A percentile compares a stretch with the other conserved stretches of the same genome.
Evolutionary conservation across 306 rosid genomes (phyloP).

Genomic region (Rosa rugosa): DNA sequence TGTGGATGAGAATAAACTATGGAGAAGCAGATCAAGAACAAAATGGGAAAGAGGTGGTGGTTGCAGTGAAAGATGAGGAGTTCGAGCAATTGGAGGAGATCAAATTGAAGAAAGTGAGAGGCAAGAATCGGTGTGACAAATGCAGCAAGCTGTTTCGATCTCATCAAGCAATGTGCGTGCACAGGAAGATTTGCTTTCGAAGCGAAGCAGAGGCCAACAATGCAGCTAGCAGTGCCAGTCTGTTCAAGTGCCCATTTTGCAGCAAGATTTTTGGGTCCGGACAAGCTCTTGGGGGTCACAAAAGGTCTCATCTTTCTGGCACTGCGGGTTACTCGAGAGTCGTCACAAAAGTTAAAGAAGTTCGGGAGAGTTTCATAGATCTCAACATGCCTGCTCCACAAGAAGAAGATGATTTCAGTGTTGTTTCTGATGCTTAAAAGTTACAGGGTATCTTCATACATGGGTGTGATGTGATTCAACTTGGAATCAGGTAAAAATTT

Average conservation of each 20-base stretch:
- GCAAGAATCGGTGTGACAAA: slow-evolving; percentile 54
- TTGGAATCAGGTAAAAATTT: slow-evolving; percentile 22
- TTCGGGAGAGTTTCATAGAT: slow-evolving; percentile 54
- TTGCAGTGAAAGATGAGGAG: slow-evolving; percentile 7
- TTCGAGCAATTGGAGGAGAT: slow-evolving; percentile 29
- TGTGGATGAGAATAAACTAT: slow-evolving; percentile 34
- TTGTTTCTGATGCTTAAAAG: slow-evolving; percentile 52
- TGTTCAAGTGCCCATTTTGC: slow-evolving; percentile 75
- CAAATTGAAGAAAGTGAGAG: slow-evolving; percentile 34
- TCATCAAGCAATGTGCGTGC: slow-evolving; percentile 62
- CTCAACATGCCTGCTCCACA: slow-evolving; percentile 77
- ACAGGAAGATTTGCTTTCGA: slow-evolving; percentile 43
- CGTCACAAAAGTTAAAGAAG: not conserved
- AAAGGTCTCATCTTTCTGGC: slow-evolving; percentile 64
- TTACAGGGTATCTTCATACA: not conserved
- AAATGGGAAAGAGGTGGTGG: slow-evolving; percentile 5
- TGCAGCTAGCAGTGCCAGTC: slow-evolving; percentile 22
- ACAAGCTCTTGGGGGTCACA: slow-evolving; percentile 94
- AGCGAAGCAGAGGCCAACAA: slow-evolving; percentile 30
- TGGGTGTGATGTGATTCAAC: not conserved
- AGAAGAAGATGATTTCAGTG: slow-evolving; percentile 63
- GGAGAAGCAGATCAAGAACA: slow-evolving; percentile 19
- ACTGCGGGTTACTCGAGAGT: slow-evolving; percentile 23
- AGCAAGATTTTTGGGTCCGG: slow-evolving; percentile 70
- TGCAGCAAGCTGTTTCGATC: slow-evolving; percentile 62